Evolutionary conservation across 345 rosid genomes (phyloP).

Genomic region (Bruguiera gymnorhiza): DNA sequence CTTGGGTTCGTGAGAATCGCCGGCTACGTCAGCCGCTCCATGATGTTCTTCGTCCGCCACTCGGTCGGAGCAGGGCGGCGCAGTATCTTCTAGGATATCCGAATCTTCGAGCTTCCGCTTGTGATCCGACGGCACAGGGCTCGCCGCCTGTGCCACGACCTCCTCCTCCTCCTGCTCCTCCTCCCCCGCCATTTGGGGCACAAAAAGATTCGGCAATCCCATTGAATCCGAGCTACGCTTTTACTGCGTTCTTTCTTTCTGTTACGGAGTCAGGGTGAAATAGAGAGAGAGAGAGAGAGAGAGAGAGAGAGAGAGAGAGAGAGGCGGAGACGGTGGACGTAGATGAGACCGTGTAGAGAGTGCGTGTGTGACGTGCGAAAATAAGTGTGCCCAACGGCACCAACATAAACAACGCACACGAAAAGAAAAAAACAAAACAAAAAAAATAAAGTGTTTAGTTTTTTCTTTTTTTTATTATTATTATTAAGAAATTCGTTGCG

Average conservation of each 20-base stretch:
- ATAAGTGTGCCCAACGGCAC: too few relatives aligned
- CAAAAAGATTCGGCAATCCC: background rate
- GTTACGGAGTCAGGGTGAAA: background rate
- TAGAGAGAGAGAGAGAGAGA: background rate
- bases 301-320: background rate
- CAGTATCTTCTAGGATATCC: constrained; percentile 17
- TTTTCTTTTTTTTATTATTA: too few relatives aligned
- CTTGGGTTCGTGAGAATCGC: constrained; percentile 44
- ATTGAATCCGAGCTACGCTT: too few relatives aligned
- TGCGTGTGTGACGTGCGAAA: too few relatives aligned
- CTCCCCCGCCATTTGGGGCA: constrained; percentile 49
- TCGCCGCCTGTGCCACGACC: constrained; percentile 23
- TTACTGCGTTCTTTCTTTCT: background rate
- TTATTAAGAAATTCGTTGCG: too few relatives aligned
- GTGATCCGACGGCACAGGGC: constrained; percentile 43
- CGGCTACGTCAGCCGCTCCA: constrained; percentile 16
- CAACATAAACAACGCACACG: too few relatives aligned
- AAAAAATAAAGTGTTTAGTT: too few relatives aligned
- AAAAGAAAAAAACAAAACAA: too few relatives aligned
- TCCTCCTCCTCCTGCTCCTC: constrained; percentile 51
- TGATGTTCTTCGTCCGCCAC: constrained; percentile 7
- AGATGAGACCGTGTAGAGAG: too few relatives aligned
- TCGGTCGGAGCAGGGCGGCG: background rate
- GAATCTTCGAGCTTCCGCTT: constrained; percentile 69
- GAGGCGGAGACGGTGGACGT: too few relatives aligned